A percentile compares a stretch with the other conserved stretches of the same genome.
Conservation (phyloP, 2,329 filamentous ascomycete species). For the Neonectria ditissima region DNA sequence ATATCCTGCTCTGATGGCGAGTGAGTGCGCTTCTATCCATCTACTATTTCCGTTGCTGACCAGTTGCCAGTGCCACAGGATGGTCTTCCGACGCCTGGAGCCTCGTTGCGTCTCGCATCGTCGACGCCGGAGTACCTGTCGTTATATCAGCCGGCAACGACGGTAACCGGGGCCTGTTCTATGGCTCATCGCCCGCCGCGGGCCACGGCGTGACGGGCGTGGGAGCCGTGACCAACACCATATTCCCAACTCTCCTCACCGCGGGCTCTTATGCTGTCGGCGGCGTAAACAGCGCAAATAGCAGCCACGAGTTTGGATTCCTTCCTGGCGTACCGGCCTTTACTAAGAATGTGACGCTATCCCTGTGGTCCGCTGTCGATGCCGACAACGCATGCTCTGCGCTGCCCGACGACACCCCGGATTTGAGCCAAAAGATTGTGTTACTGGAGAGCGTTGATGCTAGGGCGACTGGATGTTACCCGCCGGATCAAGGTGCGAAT, state of each 20-base stretch:
- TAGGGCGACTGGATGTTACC: background rate
- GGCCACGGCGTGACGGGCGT: conserved; percentile 1
- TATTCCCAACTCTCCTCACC: background rate
- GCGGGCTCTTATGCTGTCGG: background rate
- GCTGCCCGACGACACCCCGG: background rate
- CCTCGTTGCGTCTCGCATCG: background rate
- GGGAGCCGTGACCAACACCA: background rate
- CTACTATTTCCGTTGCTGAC: conserved; percentile 16
- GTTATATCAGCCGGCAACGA: conserved; percentile 6
- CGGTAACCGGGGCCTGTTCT: background rate
- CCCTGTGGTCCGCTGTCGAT: background rate
- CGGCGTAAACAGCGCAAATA: background rate
- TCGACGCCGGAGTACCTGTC: background rate
- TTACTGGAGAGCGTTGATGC: background rate
- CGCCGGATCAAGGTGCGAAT: background rate
- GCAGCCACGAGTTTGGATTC: background rate
- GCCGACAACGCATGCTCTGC: background rate
- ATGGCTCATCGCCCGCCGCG: background rate
- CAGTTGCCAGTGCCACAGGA: conserved; percentile 55
- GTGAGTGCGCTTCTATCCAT: background rate
- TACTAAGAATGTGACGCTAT: background rate
- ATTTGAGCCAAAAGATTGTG: background rate
- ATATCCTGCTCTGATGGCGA: conserved; percentile 52
- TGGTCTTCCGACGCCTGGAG: conserved; percentile 13
- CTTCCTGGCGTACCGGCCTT: background rate